Base-by-base conservation (phyloP, 2,329 filamentous ascomycete genomes). In the Fonsecaea multimorphosa region DNA sequence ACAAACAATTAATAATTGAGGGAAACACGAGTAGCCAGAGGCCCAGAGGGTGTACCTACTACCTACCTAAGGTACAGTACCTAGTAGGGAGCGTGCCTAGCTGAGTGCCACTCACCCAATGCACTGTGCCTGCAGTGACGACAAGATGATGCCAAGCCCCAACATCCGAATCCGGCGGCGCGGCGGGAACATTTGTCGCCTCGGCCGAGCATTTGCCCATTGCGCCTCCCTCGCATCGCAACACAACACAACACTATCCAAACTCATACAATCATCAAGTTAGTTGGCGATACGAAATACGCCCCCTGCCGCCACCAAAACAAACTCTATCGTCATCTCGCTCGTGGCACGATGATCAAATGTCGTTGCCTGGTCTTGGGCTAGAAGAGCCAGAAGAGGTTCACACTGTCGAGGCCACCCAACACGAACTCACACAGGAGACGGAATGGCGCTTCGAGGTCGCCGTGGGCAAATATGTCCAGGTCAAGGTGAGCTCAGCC, bases 361-460 rank as follows among this genome's bases (percentile, higher is more conserved):
- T 91, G 89, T 91, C 89, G 72, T 89, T 92, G 76, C 89, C 89
- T 72, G 89, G 89, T 73, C 80, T 92, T 77, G 89, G 89, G 72
- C 87, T 91, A 75, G 86, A 89, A 61, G 85, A 86, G 67, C 81
- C 86, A 73, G 87, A 88, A 78, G 78, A 78, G 61, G 64, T 64
- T 31, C 73, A 73, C 66, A 75, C 73, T 40, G 73, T 76, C 68
- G 77, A 79, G 54, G 77, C 78, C 46, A 76, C 78, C 31, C 76
- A 83, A 58, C 81, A 86, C 66, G 81, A 79, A 69, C 85, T 94
- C 68, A 81, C 84, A 58, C 84, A 87, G 62, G 86, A 86, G 70
- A 89, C 86, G 73, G 91, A 94, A 83, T 94, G 90, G 88, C 87
- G 91, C 58, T 94, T 94, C 79, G 85, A 91, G 74, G 88, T 92